Evolutionary conservation across 2,329 filamentous ascomycete genomes (phyloP).

Genomic region (Pestalotiopsis sp.): DNA sequence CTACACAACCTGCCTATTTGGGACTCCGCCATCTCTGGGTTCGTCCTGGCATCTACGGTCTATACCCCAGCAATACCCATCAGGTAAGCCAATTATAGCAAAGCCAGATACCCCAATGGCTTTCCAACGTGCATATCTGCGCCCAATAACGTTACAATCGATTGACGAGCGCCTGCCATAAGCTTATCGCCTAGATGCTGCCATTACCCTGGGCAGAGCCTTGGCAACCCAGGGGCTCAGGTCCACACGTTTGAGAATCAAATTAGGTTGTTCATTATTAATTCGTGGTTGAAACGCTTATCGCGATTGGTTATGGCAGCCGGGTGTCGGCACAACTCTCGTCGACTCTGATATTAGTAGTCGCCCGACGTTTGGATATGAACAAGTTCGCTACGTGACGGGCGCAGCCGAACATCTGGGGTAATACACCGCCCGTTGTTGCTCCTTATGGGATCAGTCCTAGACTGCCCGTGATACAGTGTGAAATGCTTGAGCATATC

Average conservation of each 20-base stretch:
- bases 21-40: not conserved
- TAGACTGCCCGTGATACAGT: too few species aligned
- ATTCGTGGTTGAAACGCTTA: slow-evolving; percentile 1
- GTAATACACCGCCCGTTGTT: not conserved
- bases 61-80: too few species aligned
- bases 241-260: slow-evolving; percentile 4
- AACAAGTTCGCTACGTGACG: not conserved
- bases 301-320: not conserved
- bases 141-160: not conserved
- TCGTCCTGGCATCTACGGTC: too few species aligned
- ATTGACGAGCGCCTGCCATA: slow-evolving; percentile 9
- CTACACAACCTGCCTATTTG: slow-evolving; percentile 11
- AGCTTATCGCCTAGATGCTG: not conserved
- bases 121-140: not conserved
- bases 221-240: not conserved
- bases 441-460: not conserved
- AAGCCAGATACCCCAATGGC: not conserved
- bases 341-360: too few species aligned
- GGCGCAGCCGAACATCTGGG: not conserved
- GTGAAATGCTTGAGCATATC: too few species aligned
- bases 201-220: not conserved
- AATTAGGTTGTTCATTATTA: slow-evolving; percentile 2
- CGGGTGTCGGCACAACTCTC: not conserved
- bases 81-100: not conserved
- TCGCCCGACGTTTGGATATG: not conserved